These are phyloP conservation scores for Porcisia hertigi DNA, from an alignment of 208 protist genomes.

Conservation along the genomic window DNA sequence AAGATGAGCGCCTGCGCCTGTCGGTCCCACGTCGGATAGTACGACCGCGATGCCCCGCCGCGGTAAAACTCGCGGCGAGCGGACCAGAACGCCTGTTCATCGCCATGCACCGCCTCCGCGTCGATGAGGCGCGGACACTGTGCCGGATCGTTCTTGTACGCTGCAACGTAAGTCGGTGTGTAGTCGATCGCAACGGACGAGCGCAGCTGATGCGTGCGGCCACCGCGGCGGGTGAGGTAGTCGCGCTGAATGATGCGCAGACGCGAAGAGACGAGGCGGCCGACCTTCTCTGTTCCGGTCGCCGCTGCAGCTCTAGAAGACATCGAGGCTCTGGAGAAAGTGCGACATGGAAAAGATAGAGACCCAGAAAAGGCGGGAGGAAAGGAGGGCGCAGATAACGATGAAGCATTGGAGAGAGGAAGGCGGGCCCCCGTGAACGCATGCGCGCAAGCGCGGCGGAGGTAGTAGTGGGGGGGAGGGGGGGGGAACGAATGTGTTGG, in stretches of 20 bases:
- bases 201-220: slow-evolving; percentile 47
- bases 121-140: slow-evolving; percentile 76
- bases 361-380: background rate
- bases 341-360: background rate
- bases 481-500: too few relatives aligned
- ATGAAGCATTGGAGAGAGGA: background rate
- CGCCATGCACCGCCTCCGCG: slow-evolving; percentile 76
- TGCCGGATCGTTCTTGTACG: slow-evolving; percentile 35
- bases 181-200: slow-evolving; percentile 67
- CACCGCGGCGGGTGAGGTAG: slow-evolving; percentile 69
- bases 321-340: background rate
- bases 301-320: slow-evolving; percentile 7
- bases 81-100: slow-evolving; percentile 81
- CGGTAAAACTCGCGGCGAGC: slow-evolving; percentile 73
- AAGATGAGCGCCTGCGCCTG: slow-evolving; percentile 78
- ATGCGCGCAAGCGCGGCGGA: too few relatives aligned
- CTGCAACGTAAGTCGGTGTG: slow-evolving; percentile 42
- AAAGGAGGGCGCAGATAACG: background rate
- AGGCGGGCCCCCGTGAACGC: background rate
- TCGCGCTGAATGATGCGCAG: slow-evolving; percentile 72
- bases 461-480: too few relatives aligned
- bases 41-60: slow-evolving; percentile 30
- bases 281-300: slow-evolving; percentile 6
- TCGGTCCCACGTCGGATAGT: slow-evolving; percentile 79
- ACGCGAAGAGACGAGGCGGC: slow-evolving; percentile 44